Base-by-base conservation (phyloP, 2,329 filamentous ascomycete species). In the Monilinia aucupariae region DNA sequence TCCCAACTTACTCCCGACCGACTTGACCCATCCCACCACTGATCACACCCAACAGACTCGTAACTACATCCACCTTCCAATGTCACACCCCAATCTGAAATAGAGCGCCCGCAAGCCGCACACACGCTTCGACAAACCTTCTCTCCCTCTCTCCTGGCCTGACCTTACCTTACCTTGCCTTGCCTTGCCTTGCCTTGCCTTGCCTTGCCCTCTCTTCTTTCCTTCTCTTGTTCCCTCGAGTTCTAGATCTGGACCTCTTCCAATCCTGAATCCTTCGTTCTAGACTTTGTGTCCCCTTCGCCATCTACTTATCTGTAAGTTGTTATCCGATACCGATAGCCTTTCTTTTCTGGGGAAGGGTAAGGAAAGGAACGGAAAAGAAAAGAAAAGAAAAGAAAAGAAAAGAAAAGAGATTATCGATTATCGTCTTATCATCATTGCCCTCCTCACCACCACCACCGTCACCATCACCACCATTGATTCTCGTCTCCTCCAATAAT, bases 161-260 rank as follows among this genome's bases (percentile, higher is more conserved):
- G n/a, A n/a, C n/a, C n/a, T n/a, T n/a, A n/a, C n/a, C n/a, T n/a
- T n/a, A n/a, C n/a, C n/a, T n/a, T n/a, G n/a, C n/a, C n/a, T n/a
- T n/a, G n/a, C n/a, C n/a, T n/a, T n/a, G n/a, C n/a, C n/a, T n/a
- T n/a, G n/a, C n/a, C n/a, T n/a, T n/a, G n/a, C n/a, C n/a, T n/a
- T n/a, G n/a, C n/a, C n/a, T n/a, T n/a, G n/a, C n/a, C 15, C 22
- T 22, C 41, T 47, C 41, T 47, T 47, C 41, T 17, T 45, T 47
- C 41, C 41, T 27, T 52, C n/a, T 43, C 47, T 34, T 43, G 41
- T 34, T 60, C 41, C 30, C 25, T 53, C 47, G 27, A 50, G 49
- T 52, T 51, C 47, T 51, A 60, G 47, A 60, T 60, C 32, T 43
- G 22, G 39, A 10, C 32, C 58, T 52, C 27, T 39, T 58, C 20